Evolutionary conservation across 2,329 filamentous ascomycete species (phyloP).

Genomic region (Nemania sp.): DNA sequence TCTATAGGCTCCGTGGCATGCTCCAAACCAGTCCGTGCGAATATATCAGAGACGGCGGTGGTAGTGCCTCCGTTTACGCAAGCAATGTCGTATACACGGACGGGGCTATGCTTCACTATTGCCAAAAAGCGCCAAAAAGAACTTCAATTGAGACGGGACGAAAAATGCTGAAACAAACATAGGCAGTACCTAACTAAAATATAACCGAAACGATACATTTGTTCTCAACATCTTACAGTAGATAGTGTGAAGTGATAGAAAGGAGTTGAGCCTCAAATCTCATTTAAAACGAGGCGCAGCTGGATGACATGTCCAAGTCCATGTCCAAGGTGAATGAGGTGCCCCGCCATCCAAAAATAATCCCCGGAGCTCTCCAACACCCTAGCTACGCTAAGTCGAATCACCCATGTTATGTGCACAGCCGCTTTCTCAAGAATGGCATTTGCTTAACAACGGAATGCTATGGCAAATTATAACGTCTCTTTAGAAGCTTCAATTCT

Average conservation of each 20-base stretch:
- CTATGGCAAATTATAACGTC: not conserved
- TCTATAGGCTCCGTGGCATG: not conserved
- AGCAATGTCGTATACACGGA: too few species aligned
- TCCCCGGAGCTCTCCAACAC: not conserved
- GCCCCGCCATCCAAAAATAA: slow-evolving; percentile 29
- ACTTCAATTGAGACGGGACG: not conserved
- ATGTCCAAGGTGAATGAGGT: not conserved
- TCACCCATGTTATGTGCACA: slow-evolving; percentile 9
- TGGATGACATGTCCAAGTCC: slow-evolving; percentile 28
- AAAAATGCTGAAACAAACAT: not conserved
- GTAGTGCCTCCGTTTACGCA: slow-evolving; percentile 2
- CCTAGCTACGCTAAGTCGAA: not conserved
- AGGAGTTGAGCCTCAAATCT: not conserved
- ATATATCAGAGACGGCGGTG: not conserved
- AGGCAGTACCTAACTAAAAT: slow-evolving; percentile 8
- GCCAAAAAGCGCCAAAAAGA: too few species aligned
- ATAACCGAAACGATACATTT: not conserved
- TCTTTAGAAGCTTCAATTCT: not conserved
- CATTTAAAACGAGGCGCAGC: slow-evolving; percentile 32
- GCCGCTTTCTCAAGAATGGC: slow-evolving; percentile 25
- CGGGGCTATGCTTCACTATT: not conserved
- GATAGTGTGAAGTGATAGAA: not conserved
- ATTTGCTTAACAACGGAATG: slow-evolving; percentile 7
- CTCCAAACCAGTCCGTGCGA: not conserved
- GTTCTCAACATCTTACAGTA: too few species aligned